phyloP scores from a whole-genome alignment of 768 basidiomycete genomes.

The Termitomyces sp. region DNA sequence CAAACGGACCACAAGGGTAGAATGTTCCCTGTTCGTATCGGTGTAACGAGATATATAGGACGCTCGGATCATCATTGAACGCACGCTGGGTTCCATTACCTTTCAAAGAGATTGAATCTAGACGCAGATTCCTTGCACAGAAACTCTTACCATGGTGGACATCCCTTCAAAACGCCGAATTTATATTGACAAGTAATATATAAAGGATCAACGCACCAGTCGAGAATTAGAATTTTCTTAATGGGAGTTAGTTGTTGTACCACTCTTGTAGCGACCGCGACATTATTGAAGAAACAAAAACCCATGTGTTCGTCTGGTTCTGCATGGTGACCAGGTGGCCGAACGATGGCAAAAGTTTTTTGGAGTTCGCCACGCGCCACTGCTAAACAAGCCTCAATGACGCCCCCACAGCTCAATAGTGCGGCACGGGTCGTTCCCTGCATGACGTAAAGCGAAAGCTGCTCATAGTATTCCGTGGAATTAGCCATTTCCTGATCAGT shows the following conservation, averaged over 20 bases:
- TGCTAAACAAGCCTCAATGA: conserved; percentile 84
- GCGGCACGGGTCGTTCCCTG: conserved; percentile 82
- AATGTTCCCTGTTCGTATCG: conserved; percentile 90
- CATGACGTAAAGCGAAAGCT: conserved; percentile 90
- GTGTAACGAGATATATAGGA: conserved; percentile 93
- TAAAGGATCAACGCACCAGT: conserved; percentile 65
- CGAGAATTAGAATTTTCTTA: conserved; percentile 86
- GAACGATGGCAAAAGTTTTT: conserved; percentile 92
- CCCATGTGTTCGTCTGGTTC: conserved; percentile 99
- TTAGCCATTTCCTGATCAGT: conserved; percentile 70
- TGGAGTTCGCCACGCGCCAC: conserved; percentile 78
- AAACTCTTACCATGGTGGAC: conserved; percentile 69
- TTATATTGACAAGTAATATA: conserved; percentile 3
- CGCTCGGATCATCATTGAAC: conserved; percentile 88
- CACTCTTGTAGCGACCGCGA: conserved; percentile 86
- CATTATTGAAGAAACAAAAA: conserved; percentile 99
- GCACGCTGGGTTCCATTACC: conserved; percentile 98
- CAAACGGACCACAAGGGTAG: conserved; percentile 92
- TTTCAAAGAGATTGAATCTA: conserved; percentile 26
- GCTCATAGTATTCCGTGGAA: conserved; percentile 82
- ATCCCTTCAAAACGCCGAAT: conserved; percentile 48
- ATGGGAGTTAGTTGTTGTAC: conserved; percentile 67
- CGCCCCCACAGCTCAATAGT: conserved; percentile 88
- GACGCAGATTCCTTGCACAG: background rate
- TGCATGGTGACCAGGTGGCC: conserved; percentile 97